Evolutionary conservation across 2,329 filamentous ascomycete genomes (phyloP), one percentile per base, ranked within the genome.

Genomic region (Thelonectria discophora): DNA sequence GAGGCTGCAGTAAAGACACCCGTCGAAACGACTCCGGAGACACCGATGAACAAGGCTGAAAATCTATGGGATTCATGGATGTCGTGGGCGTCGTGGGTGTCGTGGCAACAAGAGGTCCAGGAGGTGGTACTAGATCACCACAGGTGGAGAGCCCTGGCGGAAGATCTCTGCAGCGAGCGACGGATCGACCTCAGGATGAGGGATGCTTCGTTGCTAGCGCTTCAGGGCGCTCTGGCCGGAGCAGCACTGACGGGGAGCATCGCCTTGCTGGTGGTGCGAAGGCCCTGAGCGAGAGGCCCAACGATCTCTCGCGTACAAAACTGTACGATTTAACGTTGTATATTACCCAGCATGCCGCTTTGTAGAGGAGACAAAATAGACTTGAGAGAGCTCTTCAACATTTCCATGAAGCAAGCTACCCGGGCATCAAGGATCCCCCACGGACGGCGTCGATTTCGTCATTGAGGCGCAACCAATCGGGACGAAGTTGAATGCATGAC

Each of bases 171-270:
- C 76, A 92, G 90, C 75, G 87, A 92, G 58, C 82, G 87, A 66
- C 79, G 78, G 63, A 79, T 93, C 70, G 80, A 84, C 50, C 71
- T 92, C 63, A 85, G 85, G 45, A 91, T 91, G 81, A 84, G 86
- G 54, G 90, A 94, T 69, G 78, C 90, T 32, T 92, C 90, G 2
- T 76, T 89, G n/a, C 79, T 91, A 66, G 88, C 86, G 50, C 77
- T 92, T 37, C 86, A 93, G 76, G 86, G 90, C 56, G 87, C 85
- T 8, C 82, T 86, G 27, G 84, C 86, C 0, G 90, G 91, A n/a
- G 90, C 88, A 11, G 81, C 83, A 0, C 66, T 90, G 15, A 84
- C 84, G 54, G 84, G 83, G 37, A 75, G 85, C 40, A 69, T 90
- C 54, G 81, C 82, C 5, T 65, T 88, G 43, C 71, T 86, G 45